Conservation (phyloP, 768 basidiomycete species). For the Imleria badia region DNA sequence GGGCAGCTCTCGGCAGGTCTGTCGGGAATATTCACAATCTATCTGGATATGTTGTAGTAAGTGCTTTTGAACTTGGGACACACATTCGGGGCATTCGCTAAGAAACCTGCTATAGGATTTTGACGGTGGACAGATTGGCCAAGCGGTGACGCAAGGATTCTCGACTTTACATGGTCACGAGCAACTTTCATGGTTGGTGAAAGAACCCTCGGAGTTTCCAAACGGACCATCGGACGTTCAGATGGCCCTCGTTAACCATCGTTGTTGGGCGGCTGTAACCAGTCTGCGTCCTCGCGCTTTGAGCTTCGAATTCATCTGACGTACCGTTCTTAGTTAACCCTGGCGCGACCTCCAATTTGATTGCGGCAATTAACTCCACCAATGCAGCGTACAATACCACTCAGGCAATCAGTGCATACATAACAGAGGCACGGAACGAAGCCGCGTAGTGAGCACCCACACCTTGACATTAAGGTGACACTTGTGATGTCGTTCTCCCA, state of each 20-base stretch:
- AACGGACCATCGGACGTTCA: conserved; percentile 44
- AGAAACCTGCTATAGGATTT: conserved; percentile 46
- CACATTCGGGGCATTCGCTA: not conserved
- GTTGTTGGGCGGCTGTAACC: conserved; percentile 53
- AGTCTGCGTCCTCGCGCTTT: conserved; percentile 37
- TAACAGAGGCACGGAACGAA: conserved; percentile 53
- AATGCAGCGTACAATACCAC: conserved; percentile 49
- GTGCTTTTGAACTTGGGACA: conserved; percentile 18
- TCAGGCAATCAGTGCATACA: conserved; percentile 48
- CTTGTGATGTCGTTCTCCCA: conserved; percentile 11
- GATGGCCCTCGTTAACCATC: conserved; percentile 47
- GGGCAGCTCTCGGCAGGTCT: conserved; percentile 55
- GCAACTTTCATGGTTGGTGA: conserved; percentile 46
- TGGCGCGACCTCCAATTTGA: conserved; percentile 39
- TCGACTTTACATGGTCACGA: conserved; percentile 27
- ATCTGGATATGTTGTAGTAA: conserved; percentile 57
- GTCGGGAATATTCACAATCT: conserved; percentile 39
- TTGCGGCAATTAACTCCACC: conserved; percentile 36
- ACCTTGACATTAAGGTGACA: not conserved
- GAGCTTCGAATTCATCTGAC: not conserved
- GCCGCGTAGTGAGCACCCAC: conserved; percentile 50
- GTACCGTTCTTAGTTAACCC: conserved; percentile 37
- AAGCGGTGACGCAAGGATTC: conserved; percentile 41
- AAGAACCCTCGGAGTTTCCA: conserved; percentile 44
- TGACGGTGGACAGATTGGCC: conserved; percentile 54